phyloP scores from a whole-genome alignment of 371 early-diverging fungal genomes.

The Saksenaea vasiformis region DNA sequence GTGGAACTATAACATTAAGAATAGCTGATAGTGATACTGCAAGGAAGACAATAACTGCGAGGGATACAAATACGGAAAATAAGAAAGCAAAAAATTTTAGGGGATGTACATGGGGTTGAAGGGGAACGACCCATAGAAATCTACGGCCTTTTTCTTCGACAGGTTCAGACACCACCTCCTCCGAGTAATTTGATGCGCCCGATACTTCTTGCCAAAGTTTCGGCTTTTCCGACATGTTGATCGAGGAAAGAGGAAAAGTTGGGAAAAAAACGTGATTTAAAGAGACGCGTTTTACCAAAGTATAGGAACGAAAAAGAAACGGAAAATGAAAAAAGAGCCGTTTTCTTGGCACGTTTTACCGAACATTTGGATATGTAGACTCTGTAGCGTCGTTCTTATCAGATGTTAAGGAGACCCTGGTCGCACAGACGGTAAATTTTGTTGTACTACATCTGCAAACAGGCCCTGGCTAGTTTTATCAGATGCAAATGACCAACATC shows the following conservation, averaged over 20 bases:
- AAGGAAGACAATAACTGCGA: conserved; percentile 38
- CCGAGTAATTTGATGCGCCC: neutral
- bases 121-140: conserved; percentile 44
- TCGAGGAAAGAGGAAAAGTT: neutral
- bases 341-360: neutral
- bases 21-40: conserved; percentile 34
- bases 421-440: neutral
- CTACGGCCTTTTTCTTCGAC: conserved; percentile 21
- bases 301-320: neutral
- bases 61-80: conserved; percentile 30
- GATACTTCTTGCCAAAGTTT: neutral
- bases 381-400: neutral
- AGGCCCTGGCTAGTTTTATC: conserved; percentile 1
- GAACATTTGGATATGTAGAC: neutral
- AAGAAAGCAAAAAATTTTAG: conserved; percentile 37
- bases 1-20: conserved; percentile 17
- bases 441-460: neutral
- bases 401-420: conserved; percentile 4
- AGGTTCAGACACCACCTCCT: neutral
- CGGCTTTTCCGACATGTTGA: neutral
- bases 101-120: conserved; percentile 33
- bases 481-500: conserved; percentile 8
- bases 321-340: neutral
- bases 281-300: too few species aligned
- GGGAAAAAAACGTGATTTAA: neutral